Evolutionary conservation across 1,284 basidiomycete genomes (phyloP), one percentile per base, ranked within the genome.

Genomic region (Psilocybe mexicana): DNA sequence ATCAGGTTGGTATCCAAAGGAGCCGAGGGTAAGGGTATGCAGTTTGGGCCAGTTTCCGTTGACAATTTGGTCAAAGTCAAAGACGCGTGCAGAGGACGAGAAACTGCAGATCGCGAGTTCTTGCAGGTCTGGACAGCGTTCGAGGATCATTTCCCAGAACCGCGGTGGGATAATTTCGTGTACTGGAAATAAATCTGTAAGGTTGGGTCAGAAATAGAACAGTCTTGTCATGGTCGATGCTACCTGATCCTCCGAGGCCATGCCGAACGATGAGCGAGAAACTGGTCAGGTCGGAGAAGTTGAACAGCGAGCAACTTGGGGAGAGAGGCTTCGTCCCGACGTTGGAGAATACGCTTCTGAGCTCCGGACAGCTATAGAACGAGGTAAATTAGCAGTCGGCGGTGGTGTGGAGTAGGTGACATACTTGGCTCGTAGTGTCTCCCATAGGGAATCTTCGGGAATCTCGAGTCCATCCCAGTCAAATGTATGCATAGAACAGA

Each of bases 401-500:
- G 44, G 45, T 49, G 40, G 35, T 49, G 28, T 45, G 43, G 35
- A 36, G 33, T 43, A 25, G 44, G 30, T 36, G 23, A 71, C 76
- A 42, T 55, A 79, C 76, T 65, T 70, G 24, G 63, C 59, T 53
- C 72, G 69, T 35, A 80, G 65, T 1, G 69, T 67, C 10, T 65
- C 67, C 79, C 78, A 79, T 38, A 80, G 64, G 7, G 49, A 54
- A 64, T 79, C 75, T n/a, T 51, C 42, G 4, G 78, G 77, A 59
- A 78, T 65, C 65, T 80, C 79, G 23, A 75, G 64, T 23, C 78
- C 79, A 63, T 79, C 78, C 79, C 79, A 80, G 59, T 79, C 78
- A 60, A 80, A 78, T 0, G 74, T 76, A 26, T 74, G 69, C 62
- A 80, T 58, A 38, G 59, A 51, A 18, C 44, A 66, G 45, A 78